Base-by-base conservation (phyloP, 805 yeast species). In the Barnettozyma californica region DNA sequence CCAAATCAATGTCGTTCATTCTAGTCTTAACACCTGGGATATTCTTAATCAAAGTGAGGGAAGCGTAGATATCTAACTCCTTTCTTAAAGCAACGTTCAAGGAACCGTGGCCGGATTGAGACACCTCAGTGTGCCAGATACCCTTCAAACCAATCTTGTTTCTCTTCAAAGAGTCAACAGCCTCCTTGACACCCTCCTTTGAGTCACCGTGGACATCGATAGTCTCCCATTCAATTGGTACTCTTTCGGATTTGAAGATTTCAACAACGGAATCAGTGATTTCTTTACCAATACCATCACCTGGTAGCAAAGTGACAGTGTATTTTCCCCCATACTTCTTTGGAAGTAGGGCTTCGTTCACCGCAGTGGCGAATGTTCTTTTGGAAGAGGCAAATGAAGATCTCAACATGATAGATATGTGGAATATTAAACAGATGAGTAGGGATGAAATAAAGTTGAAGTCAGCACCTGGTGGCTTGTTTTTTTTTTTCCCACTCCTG, bases 251-350 rank as follows among this genome's bases (percentile, higher is more conserved):
- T 66, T 83, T 78, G 77, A 92, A 92, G 67, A 92, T 87, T 58
- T 88, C 80, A 69, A 86, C 83, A 52, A 92, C 99, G 23, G 97
- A 86, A 68, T 87, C 92, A 51, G 98, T 85, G 67, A 91, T 87
- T 75, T 91, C 97, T 65, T 84, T 84, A 70, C 99, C 99, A 58
- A 91, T 86, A 80, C 98, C 98, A 67, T 92, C 99, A 72, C 99
- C 97, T 51, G 98, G 98, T 60, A 92, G 84, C 68, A 92, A 77
- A 44, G 99, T 92, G 50, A 94, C 97, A 46, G 92, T 87, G 77
- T 81, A 91, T 67, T 84, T 84, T 54, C 97, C 96, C 60, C 98
- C 98, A 73, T 88, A 90, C 72, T 87, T 86, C 75, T 88, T 88
- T 63, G 96, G 95, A 63, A 87, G 75, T 55, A 78, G 77, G 52